Percentiles rank a stretch among this genome's conserved stretches.
Evolutionary conservation across 2,329 filamentous ascomycete species (phyloP).

Genomic region (Aspergillaceae sp.): DNA sequence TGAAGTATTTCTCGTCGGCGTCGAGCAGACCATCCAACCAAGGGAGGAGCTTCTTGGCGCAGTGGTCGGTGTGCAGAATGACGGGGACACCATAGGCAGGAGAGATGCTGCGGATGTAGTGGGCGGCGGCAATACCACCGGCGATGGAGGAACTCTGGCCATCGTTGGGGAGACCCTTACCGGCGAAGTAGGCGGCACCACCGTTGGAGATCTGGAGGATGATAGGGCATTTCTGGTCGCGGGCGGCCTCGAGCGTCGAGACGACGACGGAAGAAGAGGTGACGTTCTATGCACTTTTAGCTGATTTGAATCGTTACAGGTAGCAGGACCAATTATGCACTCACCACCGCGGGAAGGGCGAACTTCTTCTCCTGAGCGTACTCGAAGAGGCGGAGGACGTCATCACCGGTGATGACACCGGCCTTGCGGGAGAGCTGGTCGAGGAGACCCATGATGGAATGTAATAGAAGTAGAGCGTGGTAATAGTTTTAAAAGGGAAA

Average conservation of each 20-base stretch:
- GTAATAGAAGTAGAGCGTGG: background rate
- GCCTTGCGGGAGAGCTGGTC: constrained; percentile 55
- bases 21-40: constrained; percentile 96
- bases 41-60: constrained; percentile 97
- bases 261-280: constrained; percentile 86
- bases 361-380: constrained; percentile 82
- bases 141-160: constrained; percentile 83
- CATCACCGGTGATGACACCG: constrained; percentile 60
- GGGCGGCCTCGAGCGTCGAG: constrained; percentile 84
- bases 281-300: constrained; percentile 54
- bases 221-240: constrained; percentile 82
- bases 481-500: background rate
- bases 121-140: constrained; percentile 78
- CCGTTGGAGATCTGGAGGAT: constrained; percentile 92
- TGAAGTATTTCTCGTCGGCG: constrained; percentile 91
- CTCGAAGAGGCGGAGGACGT: constrained; percentile 68
- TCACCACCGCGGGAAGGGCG: constrained; percentile 72
- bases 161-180: constrained; percentile 75
- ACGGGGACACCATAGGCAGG: constrained; percentile 84
- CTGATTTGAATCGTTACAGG: too few relatives aligned
- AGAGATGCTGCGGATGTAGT: constrained; percentile 85
- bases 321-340: constrained; percentile 24
- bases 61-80: constrained; percentile 94
- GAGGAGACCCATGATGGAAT: constrained; percentile 35
- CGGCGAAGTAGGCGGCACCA: constrained; percentile 85